Conservation (phyloP, 805 yeast genomes). For the Monosporozyma servazzii region DNA sequence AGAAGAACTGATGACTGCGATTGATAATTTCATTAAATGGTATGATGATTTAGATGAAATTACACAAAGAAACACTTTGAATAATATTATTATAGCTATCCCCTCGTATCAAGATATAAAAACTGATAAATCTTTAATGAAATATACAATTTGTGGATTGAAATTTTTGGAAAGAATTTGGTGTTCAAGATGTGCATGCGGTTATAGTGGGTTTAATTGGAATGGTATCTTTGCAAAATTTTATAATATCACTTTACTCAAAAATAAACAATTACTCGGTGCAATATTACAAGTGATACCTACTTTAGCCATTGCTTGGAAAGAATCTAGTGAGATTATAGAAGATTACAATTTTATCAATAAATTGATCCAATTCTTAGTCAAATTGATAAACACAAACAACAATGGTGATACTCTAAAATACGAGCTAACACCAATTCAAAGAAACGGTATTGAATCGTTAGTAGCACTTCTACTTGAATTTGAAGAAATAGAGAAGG, state of each 20-base stretch:
- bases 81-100: conserved; percentile 4
- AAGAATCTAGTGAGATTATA: background rate
- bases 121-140: conserved; percentile 27
- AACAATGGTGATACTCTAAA: background rate
- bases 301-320: conserved; percentile 23
- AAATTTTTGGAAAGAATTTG: conserved; percentile 8
- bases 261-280: background rate
- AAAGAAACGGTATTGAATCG: conserved; percentile 10
- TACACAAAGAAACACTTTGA: conserved; percentile 5
- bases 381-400: background rate
- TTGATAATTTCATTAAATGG: conserved; percentile 31
- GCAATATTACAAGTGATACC: conserved; percentile 35
- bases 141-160: conserved; percentile 14
- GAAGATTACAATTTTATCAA: conserved; percentile 4
- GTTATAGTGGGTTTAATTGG: conserved; percentile 7
- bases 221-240: conserved; percentile 6
- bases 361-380: conserved; percentile 12
- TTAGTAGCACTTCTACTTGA: conserved; percentile 17
- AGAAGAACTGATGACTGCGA: conserved; percentile 35
- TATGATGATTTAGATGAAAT: conserved; percentile 12
- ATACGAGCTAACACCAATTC: conserved; percentile 3
- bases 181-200: conserved; percentile 6
- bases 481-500: conserved; percentile 4
- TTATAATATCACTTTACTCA: conserved; percentile 7
- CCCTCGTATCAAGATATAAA: conserved; percentile 8